Evolutionary conservation across 495 filamentous ascomycete genomes (phyloP).

Genomic region (Emericellopsis terricola): DNA sequence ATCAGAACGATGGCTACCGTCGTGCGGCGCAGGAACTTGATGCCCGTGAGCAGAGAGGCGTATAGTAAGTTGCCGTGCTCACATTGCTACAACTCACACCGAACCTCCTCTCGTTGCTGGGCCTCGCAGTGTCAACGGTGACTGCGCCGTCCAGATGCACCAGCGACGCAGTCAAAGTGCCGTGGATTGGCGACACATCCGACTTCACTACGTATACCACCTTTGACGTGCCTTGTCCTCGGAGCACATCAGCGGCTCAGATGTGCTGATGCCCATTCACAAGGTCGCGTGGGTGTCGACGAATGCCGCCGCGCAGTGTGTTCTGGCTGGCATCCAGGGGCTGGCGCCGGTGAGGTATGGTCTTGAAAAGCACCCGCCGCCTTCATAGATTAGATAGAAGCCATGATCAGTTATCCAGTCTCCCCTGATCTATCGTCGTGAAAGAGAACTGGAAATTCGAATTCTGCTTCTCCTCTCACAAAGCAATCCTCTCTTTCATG

Average conservation of each 20-base stretch:
- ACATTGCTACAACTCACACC: no score
- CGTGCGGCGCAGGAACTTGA: no score
- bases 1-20: no score
- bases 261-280: conserved; percentile 6
- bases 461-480: no score
- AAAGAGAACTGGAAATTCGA: no score
- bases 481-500: no score
- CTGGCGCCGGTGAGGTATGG: not conserved
- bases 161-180: not conserved
- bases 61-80: no score
- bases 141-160: not conserved
- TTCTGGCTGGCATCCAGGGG: conserved; percentile 10
- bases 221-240: not conserved
- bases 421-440: no score
- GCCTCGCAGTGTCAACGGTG: not conserved
- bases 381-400: no score
- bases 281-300: conserved; percentile 14
- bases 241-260: not conserved
- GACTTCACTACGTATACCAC: not conserved
- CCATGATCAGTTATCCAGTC: no score
- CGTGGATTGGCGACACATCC: not conserved
- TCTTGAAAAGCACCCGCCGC: not conserved
- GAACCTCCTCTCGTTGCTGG: not conserved
- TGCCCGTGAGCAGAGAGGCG: no score
- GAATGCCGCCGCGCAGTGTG: conserved; percentile 14